These are phyloP conservation scores for Trametes cingulata DNA, from an alignment of 768 basidiomycete genomes.

Conservation along the genomic window DNA sequence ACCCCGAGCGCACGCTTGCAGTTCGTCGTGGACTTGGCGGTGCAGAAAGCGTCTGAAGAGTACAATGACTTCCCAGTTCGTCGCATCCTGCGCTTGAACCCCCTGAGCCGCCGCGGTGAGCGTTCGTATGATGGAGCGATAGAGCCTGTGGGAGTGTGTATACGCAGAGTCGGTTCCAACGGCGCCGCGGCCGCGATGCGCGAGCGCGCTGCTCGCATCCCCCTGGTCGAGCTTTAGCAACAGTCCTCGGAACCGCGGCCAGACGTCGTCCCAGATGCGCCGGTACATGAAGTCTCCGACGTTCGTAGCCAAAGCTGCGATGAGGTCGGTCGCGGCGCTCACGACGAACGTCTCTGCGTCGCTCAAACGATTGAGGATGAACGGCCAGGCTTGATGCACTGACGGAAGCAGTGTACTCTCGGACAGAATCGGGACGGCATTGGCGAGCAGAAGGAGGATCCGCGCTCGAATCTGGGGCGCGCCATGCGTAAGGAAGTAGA, in stretches of 20 bases:
- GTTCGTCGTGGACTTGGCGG: conserved; percentile 63
- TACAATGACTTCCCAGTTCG: conserved; percentile 81
- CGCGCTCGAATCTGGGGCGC: conserved; percentile 85
- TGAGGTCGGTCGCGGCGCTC: conserved; percentile 67
- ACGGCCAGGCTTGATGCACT: conserved; percentile 92
- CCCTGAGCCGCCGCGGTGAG: conserved; percentile 65
- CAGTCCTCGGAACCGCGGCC: conserved; percentile 77
- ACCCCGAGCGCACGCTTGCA: conserved; percentile 64
- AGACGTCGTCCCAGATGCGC: conserved; percentile 88
- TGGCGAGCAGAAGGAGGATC: conserved; percentile 73
- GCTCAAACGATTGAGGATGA: conserved; percentile 78
- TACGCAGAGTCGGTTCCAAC: conserved; percentile 72
- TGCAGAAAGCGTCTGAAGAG: conserved; percentile 78
- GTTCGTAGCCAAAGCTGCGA: conserved; percentile 69
- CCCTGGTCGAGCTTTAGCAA: conserved; percentile 59
- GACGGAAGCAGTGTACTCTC: conserved; percentile 79
- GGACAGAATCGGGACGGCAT: conserved; percentile 70
- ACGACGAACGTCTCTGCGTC: conserved; percentile 81
- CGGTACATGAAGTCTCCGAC: conserved; percentile 85
- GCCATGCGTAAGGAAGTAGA: conserved; percentile 89
- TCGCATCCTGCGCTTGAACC: conserved; percentile 69
- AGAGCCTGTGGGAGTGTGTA: conserved; percentile 78
- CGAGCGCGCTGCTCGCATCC: conserved; percentile 67
- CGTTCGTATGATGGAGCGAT: conserved; percentile 73
- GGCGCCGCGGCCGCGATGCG: conserved; percentile 49